These are phyloP conservation scores for Colletotrichum tamarilloi DNA, from an alignment of 2,329 filamentous ascomycete genomes.

Conservation along the genomic window DNA sequence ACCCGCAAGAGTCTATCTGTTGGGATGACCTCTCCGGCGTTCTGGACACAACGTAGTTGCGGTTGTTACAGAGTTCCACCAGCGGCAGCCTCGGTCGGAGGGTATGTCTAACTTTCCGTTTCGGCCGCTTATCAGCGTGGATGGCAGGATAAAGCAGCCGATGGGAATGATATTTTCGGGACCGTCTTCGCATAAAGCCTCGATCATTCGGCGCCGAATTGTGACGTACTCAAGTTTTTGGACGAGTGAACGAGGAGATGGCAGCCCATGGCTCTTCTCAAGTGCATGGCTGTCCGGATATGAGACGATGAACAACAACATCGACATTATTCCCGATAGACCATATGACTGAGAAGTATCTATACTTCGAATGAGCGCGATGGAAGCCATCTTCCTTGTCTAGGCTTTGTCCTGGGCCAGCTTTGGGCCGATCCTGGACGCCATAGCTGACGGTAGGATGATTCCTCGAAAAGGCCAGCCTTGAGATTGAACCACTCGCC, in stretches of 20 bases:
- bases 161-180: background rate
- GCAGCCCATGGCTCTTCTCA: too few species aligned
- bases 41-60: background rate
- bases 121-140: background rate
- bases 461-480: too few species aligned
- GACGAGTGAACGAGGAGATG: background rate
- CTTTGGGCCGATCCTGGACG: too few species aligned
- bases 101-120: background rate
- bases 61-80: slow-evolving; percentile 15
- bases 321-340: background rate
- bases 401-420: too few species aligned
- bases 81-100: slow-evolving; percentile 10
- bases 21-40: background rate
- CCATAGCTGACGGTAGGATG: too few species aligned
- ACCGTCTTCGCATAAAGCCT: background rate
- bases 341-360: too few species aligned
- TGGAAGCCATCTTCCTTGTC: too few species aligned
- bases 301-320: background rate
- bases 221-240: too few species aligned
- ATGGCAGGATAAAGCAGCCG: too few species aligned
- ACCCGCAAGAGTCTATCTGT: background rate
- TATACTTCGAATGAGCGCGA: too few species aligned
- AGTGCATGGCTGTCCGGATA: background rate
- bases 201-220: background rate
- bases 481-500: too few species aligned